Conservation (phyloP, 2,329 filamentous ascomycete genomes). For the Ophiostoma populinum region DNA sequence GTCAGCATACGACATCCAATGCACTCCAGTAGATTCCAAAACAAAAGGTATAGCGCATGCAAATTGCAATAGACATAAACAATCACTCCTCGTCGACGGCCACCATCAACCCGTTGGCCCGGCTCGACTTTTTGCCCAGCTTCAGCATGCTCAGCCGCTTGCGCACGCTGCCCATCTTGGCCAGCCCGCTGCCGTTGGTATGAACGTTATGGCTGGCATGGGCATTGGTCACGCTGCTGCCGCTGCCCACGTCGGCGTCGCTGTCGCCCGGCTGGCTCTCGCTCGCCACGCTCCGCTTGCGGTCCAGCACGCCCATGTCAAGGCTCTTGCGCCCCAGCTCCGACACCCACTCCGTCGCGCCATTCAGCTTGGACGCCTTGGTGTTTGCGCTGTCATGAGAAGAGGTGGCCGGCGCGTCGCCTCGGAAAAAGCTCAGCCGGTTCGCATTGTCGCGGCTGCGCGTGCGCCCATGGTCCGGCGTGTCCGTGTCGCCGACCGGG, state of each 20-base stretch:
- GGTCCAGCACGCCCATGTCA: constrained; percentile 11
- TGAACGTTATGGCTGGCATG: background rate
- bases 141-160: constrained; percentile 67
- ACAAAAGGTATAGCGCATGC: too few species aligned
- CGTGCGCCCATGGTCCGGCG: constrained; percentile 12
- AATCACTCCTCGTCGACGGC: constrained; percentile 37
- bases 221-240: background rate
- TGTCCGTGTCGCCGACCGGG: constrained; percentile 14
- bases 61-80: too few species aligned
- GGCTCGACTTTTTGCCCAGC: constrained; percentile 51
- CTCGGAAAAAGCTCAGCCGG: constrained; percentile 28
- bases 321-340: constrained; percentile 15
- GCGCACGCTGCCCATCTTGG: constrained; percentile 47
- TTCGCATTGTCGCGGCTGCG: constrained; percentile 17
- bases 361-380: constrained; percentile 13
- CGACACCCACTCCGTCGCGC: constrained; percentile 17
- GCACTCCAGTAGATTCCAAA: too few species aligned
- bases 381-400: constrained; percentile 7
- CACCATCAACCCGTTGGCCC: constrained; percentile 32
- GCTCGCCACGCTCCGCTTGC: constrained; percentile 12
- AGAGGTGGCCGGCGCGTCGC: constrained; percentile 4
- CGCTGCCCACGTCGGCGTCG: constrained; percentile 1
- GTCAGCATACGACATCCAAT: too few species aligned
- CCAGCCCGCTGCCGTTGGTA: constrained; percentile 16
- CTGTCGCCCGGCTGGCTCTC: constrained; percentile 1